Evolutionary conservation across 106 monocot genomes (phyloP).

Genomic region (Dioscorea dumetorum): DNA sequence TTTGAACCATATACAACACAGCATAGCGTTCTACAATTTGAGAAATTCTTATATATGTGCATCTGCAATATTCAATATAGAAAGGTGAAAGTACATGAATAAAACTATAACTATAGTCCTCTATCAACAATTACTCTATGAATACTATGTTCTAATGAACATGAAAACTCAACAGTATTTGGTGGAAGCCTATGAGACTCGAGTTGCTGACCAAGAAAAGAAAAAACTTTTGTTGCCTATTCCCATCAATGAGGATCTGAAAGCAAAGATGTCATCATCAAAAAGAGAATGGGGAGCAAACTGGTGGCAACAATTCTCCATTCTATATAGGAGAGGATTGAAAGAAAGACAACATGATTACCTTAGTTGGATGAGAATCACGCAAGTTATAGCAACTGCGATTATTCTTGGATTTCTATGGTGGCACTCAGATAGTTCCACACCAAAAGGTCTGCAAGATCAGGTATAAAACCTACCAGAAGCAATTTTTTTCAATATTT

Average conservation of each 20-base stretch:
- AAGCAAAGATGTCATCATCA: slow-evolving; percentile 32
- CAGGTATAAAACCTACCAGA: slow-evolving; percentile 37
- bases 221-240: slow-evolving; percentile 38
- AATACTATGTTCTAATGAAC: background rate
- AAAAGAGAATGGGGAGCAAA: slow-evolving; percentile 84
- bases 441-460: slow-evolving; percentile 68
- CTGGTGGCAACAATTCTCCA: slow-evolving; percentile 76
- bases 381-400: slow-evolving; percentile 81
- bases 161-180: slow-evolving; percentile 54
- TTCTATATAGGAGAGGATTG: slow-evolving; percentile 67
- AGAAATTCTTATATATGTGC: too few relatives aligned
- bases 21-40: too few relatives aligned
- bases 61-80: too few relatives aligned
- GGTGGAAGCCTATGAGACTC: slow-evolving; percentile 68
- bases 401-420: slow-evolving; percentile 82
- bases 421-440: slow-evolving; percentile 66
- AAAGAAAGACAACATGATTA: slow-evolving; percentile 91
- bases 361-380: slow-evolving; percentile 82
- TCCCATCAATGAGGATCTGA: slow-evolving; percentile 47
- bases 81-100: too few relatives aligned
- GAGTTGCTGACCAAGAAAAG: slow-evolving; percentile 57
- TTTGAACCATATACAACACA: too few relatives aligned
- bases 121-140: background rate
- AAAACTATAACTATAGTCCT: too few relatives aligned
- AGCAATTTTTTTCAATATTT: too few relatives aligned